phyloP scores from a whole-genome alignment of 345 rosid species.

The Salix purpurea region DNA sequence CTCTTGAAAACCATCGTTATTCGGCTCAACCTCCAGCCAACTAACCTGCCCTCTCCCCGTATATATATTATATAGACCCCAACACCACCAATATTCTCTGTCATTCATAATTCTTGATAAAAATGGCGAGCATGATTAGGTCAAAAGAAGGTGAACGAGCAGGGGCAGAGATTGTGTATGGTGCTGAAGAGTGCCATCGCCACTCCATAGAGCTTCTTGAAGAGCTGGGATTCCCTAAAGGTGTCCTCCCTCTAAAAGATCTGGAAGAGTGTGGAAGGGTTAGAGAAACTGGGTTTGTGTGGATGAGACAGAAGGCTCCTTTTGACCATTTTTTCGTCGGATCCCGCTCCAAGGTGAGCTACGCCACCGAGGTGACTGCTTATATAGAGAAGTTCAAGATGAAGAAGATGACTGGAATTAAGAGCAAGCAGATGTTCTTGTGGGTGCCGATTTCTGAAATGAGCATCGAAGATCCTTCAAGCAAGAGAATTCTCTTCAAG shows the following conservation, averaged over 20 bases:
- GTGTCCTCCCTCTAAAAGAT: slow-evolving; percentile 77
- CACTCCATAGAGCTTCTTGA: slow-evolving; percentile 66
- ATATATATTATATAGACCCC: background rate
- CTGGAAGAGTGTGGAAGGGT: slow-evolving; percentile 86
- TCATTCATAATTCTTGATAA: background rate
- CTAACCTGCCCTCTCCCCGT: background rate
- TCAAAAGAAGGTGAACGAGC: slow-evolving; percentile 38
- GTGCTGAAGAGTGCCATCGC: slow-evolving; percentile 58
- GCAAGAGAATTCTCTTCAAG: slow-evolving; percentile 59
- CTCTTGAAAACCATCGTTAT: background rate
- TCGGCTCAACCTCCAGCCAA: slow-evolving; percentile 23
- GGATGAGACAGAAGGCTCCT: slow-evolving; percentile 82
- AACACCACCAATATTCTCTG: background rate
- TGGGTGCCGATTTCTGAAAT: slow-evolving; percentile 91
- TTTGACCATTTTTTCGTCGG: slow-evolving; percentile 68
- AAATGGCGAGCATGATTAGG: slow-evolving; percentile 33
- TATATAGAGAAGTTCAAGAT: slow-evolving; percentile 73
- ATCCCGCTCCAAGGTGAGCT: slow-evolving; percentile 60
- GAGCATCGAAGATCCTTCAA: slow-evolving; percentile 50
- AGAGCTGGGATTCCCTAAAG: slow-evolving; percentile 86
- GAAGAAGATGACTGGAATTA: slow-evolving; percentile 90
- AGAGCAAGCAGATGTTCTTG: slow-evolving; percentile 76
- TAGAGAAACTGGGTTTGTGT: slow-evolving; percentile 72
- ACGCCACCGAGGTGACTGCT: slow-evolving; percentile 67
- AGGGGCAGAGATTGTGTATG: slow-evolving; percentile 73